A percentile compares a stretch with the other conserved stretches of the same genome.
Conservation (phyloP, 345 rosid genomes). For the Camelina hispida region DNA sequence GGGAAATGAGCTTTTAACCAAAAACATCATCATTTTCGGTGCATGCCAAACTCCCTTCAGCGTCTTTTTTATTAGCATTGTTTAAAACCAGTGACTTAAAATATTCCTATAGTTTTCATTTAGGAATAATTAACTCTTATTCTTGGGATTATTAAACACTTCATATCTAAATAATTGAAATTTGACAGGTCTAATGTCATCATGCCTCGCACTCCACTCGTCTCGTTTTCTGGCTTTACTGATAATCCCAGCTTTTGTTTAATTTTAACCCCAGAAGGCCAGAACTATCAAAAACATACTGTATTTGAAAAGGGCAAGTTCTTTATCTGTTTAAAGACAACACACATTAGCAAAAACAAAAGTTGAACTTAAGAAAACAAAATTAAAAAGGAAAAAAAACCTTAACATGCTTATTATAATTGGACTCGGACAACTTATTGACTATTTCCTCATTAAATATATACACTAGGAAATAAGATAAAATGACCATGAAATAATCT, state of each 20-base stretch:
- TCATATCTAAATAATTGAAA: slow-evolving; percentile 47
- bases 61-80: slow-evolving; percentile 18
- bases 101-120: slow-evolving; percentile 23
- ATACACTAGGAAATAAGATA: background rate
- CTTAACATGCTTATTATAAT: slow-evolving; percentile 24
- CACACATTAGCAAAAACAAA: slow-evolving; percentile 20
- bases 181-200: slow-evolving; percentile 59
- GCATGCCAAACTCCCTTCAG: slow-evolving; percentile 42
- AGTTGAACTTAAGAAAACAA: background rate
- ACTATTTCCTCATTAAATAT: slow-evolving; percentile 7
- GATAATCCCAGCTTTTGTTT: slow-evolving; percentile 39
- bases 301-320: slow-evolving; percentile 20
- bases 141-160: slow-evolving; percentile 51
- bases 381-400: background rate
- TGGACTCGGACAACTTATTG: slow-evolving; percentile 32
- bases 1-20: slow-evolving; percentile 41
- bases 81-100: slow-evolving; percentile 28
- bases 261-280: slow-evolving; percentile 1
- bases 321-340: slow-evolving; percentile 26
- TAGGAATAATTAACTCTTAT: slow-evolving; percentile 31
- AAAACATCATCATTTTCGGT: slow-evolving; percentile 46
- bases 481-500: background rate
- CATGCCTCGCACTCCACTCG: slow-evolving; percentile 54
- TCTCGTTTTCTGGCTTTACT: slow-evolving; percentile 52
- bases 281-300: slow-evolving; percentile 1